These are phyloP conservation scores for Sporodiniella umbellata DNA, from an alignment of 371 early-diverging fungal species.

Conservation along the genomic window DNA sequence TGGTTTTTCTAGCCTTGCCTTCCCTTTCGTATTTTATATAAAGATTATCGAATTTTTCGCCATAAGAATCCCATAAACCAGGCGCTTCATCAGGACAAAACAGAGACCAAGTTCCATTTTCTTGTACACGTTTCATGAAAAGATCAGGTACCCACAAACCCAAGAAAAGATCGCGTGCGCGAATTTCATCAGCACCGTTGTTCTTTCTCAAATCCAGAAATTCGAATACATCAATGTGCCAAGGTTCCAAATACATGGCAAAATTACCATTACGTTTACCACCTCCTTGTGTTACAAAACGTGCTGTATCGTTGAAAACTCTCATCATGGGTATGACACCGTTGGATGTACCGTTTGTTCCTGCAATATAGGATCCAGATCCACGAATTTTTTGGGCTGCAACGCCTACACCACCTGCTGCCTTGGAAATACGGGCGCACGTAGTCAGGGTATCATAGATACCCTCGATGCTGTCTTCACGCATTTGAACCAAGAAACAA, in stretches of 20 bases:
- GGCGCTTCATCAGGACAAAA: slow-evolving; percentile 98
- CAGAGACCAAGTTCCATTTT: slow-evolving; percentile 93
- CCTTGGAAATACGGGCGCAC: slow-evolving; percentile 98
- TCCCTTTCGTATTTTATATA: slow-evolving; percentile 90
- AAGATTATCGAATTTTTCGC: slow-evolving; percentile 91
- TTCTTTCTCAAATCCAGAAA: slow-evolving; percentile 99
- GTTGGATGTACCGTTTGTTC: slow-evolving; percentile 97
- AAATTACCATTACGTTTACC: slow-evolving; percentile 99
- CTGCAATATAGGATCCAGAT: slow-evolving; percentile 95
- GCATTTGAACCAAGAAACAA: slow-evolving; percentile 97
- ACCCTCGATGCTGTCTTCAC: slow-evolving; percentile 97
- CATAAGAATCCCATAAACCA: slow-evolving; percentile 92
- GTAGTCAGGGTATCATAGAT: slow-evolving; percentile 98
- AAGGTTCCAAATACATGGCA: slow-evolving; percentile 99
- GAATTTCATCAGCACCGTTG: slow-evolving; percentile 97
- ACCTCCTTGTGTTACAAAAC: slow-evolving; percentile 99
- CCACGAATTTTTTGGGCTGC: slow-evolving; percentile 96
- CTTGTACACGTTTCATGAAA: slow-evolving; percentile 98
- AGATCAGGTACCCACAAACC: slow-evolving; percentile 99
- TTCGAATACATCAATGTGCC: slow-evolving; percentile 99
- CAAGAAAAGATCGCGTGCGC: slow-evolving; percentile 97
- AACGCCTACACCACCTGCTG: slow-evolving; percentile 98
- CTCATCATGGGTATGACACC: slow-evolving; percentile 99
- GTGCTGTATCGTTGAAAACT: slow-evolving; percentile 97
- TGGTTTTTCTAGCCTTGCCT: slow-evolving; percentile 81